These are phyloP conservation scores for Yamadazyma oceani DNA, from an alignment of 1,139 yeast genomes.

Conservation along the genomic window DNA sequence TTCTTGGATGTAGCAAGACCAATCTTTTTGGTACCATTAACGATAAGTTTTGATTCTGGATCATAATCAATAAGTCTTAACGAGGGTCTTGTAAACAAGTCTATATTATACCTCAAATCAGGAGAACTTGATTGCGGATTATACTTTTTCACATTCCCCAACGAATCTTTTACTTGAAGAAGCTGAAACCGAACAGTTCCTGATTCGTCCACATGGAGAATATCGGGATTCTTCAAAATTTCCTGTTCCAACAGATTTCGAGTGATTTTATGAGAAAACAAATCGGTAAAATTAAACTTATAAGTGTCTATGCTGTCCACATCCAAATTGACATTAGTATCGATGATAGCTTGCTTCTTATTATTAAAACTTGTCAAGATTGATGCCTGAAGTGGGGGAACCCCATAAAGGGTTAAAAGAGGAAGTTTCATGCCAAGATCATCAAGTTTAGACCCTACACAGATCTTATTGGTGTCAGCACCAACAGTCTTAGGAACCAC, in stretches of 20 bases:
- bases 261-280: conserved; percentile 22
- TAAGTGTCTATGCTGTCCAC: conserved; percentile 16
- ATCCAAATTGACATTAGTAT: conserved; percentile 23
- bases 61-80: conserved; percentile 37
- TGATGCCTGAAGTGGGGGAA: conserved; percentile 69
- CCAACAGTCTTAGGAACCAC: conserved; percentile 29
- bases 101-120: conserved; percentile 54
- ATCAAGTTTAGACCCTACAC: conserved; percentile 47
- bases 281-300: conserved; percentile 11
- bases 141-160: conserved; percentile 68
- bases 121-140: conserved; percentile 44
- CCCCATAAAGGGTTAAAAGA: conserved; percentile 61
- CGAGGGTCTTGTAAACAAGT: conserved; percentile 63
- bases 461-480: conserved; percentile 33
- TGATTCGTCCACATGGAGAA: conserved; percentile 31
- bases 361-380: conserved; percentile 61
- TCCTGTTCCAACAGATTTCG: conserved; percentile 40
- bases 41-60: conserved; percentile 38
- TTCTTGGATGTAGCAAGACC: conserved; percentile 22
- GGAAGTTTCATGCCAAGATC: conserved; percentile 43
- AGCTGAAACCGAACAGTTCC: conserved; percentile 70
- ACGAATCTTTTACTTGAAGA: conserved; percentile 66
- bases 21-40: conserved; percentile 38
- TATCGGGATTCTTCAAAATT: conserved; percentile 24
- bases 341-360: conserved; percentile 25